Conservation (phyloP, 2,329 filamentous ascomycete species). For the Apiospora marii region DNA sequence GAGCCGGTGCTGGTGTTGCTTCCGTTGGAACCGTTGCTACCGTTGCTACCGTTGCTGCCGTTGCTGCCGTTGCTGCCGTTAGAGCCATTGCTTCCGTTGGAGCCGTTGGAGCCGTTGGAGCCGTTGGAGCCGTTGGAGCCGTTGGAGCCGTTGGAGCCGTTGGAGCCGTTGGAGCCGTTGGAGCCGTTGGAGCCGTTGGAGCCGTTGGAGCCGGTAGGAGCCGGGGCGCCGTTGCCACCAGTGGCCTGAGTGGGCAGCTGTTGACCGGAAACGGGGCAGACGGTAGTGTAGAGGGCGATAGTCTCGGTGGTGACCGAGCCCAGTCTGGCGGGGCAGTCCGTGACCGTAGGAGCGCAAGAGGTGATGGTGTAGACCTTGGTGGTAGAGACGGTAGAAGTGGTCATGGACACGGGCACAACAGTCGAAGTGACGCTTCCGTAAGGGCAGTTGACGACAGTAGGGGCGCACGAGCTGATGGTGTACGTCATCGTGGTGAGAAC, state of each 20-base stretch:
- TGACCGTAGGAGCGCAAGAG: slow-evolving; percentile 43
- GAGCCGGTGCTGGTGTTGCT: background rate
- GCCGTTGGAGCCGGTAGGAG: background rate
- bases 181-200: slow-evolving; percentile 1
- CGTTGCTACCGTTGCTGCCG: slow-evolving; percentile 31
- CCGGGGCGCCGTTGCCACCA: slow-evolving; percentile 32
- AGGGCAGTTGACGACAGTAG: slow-evolving; percentile 48
- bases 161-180: background rate
- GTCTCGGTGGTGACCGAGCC: slow-evolving; percentile 53
- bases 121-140: background rate
- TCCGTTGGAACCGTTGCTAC: background rate
- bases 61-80: background rate
- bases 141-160: background rate
- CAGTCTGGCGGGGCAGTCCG: slow-evolving; percentile 44
- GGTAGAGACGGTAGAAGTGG: slow-evolving; percentile 41
- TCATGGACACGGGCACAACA: slow-evolving; percentile 25
- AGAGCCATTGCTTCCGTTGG: too few species aligned
- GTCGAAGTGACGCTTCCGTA: slow-evolving; percentile 34
- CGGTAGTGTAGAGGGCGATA: slow-evolving; percentile 53
- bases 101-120: background rate
- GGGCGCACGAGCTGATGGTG: slow-evolving; percentile 41
- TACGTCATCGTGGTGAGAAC: too few species aligned
- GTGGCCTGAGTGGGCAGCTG: slow-evolving; percentile 36
- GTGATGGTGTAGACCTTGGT: slow-evolving; percentile 46
- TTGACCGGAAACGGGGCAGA: slow-evolving; percentile 51